A percentile compares a stretch with the other conserved stretches of the same genome.
Conservation (phyloP, 2,329 filamentous ascomycete species). For the Penicillium sp. region DNA sequence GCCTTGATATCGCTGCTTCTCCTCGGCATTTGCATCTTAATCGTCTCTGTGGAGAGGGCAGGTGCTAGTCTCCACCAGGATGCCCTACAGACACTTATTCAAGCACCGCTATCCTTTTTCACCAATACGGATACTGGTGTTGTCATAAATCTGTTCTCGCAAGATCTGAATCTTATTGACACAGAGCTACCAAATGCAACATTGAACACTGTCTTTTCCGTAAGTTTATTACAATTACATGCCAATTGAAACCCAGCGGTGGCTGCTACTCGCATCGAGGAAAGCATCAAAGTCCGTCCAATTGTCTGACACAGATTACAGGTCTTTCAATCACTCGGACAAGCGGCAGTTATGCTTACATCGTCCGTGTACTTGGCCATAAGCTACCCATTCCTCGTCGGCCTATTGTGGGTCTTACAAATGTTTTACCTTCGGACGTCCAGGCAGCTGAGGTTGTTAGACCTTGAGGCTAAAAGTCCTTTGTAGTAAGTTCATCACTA, state of each 20-base stretch:
- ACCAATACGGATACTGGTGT: background rate
- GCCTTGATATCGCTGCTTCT: background rate
- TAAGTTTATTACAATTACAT: background rate
- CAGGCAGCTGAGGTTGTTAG: background rate
- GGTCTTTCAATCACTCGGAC: background rate
- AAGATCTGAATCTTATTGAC: background rate
- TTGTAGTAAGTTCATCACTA: background rate
- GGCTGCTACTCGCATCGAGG: background rate
- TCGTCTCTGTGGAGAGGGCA: background rate
- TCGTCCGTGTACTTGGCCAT: background rate
- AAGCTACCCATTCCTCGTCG: background rate
- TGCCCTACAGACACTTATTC: background rate
- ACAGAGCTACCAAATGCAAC: background rate
- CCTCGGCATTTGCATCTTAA: background rate
- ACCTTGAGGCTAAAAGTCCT: background rate
- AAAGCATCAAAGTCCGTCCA: too few species aligned
- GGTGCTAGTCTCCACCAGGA: background rate
- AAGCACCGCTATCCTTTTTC: background rate
- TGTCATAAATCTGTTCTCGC: background rate
- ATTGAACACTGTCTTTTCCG: background rate
- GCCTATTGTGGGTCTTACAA: background rate
- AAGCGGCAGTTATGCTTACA: background rate
- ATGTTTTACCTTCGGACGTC: background rate
- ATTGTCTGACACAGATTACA: background rate
- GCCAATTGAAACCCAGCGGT: background rate